Evolutionary conservation across 495 filamentous ascomycete genomes (phyloP), one percentile per base, ranked within the genome.

Genomic region (Penicillium longicatenatum): DNA sequence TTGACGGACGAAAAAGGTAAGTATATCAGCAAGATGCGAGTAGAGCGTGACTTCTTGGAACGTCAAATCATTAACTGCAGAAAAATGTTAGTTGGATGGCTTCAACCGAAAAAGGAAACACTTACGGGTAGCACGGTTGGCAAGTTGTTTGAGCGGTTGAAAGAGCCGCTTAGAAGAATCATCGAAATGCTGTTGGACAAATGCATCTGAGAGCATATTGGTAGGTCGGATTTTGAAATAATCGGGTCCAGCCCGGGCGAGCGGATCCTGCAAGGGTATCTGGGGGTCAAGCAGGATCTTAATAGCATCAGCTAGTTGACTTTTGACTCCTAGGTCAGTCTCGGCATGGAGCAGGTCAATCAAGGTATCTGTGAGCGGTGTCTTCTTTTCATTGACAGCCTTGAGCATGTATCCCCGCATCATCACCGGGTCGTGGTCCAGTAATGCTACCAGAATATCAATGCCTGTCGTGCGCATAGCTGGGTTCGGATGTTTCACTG

Each of bases 401-500:
- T 91, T 90, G 70, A 94, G 92, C 66, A 98, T 95, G 57, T 93
- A 93, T 33, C 86, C 83, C 42, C 94, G 89, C 72, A 98, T 93
- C 90, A 97, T 90, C 55, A 87, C 82, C 4, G 94, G 89, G 65
- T 98, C 95, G 67, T 98, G 92, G 65, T 98, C 94, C 59, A 98
- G 93, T 74, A 98, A 85, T 7, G 92, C 90, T 1, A 97, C 90
- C 49, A 98, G 73, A 42, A 98, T 89, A 65, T 98, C 94, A 14
- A 93, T 98, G 3, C 93, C 95, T 0, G 92, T 95, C 21, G 96
- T 91, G 58, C 94, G 84, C 56, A 96, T 88, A 0, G 89, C 79
- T 20, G 93, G 89, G 59, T 96, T 93, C 44, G 80, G 77, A 65
- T 96, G 90, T 58, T 88, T 86, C 39, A 98, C 81, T 31, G 93